Conservation (phyloP, 805 yeast genomes). For the Nakazawaea molendinolei region DNA sequence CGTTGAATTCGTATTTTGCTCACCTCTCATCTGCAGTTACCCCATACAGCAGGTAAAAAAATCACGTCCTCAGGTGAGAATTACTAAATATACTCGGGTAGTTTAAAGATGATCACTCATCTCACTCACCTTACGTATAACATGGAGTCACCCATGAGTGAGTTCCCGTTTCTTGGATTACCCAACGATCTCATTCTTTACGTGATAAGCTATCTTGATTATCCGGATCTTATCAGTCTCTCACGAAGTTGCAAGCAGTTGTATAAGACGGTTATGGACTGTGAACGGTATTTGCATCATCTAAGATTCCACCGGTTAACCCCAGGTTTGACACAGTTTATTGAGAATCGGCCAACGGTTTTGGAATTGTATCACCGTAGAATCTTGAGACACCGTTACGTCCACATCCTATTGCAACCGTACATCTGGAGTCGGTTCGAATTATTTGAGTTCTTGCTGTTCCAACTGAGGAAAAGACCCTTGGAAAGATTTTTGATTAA, state of each 20-base stretch:
- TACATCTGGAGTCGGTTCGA: slow-evolving; percentile 5
- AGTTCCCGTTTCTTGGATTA: neutral
- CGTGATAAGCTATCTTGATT: slow-evolving; percentile 9
- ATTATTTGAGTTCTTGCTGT: slow-evolving; percentile 5
- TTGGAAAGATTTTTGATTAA: slow-evolving; percentile 1
- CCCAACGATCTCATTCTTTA: slow-evolving; percentile 10
- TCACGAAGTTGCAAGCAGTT: neutral
- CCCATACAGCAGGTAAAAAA: no score
- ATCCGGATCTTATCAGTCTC: slow-evolving; percentile 4
- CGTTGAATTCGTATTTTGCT: no score
- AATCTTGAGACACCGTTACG: slow-evolving; percentile 4
- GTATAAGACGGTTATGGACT: neutral
- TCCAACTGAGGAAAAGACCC: slow-evolving; percentile 2
- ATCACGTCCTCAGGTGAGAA: no score
- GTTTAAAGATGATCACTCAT: slow-evolving; percentile 4
- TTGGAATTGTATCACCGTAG: slow-evolving; percentile 5
- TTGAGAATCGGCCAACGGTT: slow-evolving; percentile 4
- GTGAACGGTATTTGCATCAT: neutral
- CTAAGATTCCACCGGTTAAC: neutral
- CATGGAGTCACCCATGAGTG: neutral
- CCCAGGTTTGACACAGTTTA: neutral
- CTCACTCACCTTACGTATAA: slow-evolving; percentile 6
- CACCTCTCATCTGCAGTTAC: no score
- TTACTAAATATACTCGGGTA: neutral
- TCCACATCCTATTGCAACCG: slow-evolving; percentile 5